Conservation (phyloP, 176 grass and related monocot species). For the Ananas comosus region DNA sequence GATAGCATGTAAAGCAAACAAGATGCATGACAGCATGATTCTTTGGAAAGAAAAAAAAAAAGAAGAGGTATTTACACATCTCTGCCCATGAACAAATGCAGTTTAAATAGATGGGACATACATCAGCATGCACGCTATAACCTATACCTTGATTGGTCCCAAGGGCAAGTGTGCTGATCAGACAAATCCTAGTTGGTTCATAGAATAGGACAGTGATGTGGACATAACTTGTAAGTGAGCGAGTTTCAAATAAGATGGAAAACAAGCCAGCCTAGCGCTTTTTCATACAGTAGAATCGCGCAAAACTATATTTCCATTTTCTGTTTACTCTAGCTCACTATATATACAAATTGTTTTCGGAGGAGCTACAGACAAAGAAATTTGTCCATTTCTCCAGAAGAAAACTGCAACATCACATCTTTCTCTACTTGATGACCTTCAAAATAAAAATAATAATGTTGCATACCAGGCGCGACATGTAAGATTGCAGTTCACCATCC, state of each 20-base stretch:
- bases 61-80: no score
- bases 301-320: background rate
- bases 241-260: no score
- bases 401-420: background rate
- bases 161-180: no score
- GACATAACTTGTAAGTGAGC: no score
- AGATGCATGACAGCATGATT: conserved; percentile 2
- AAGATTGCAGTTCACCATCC: conserved; percentile 92
- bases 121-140: background rate
- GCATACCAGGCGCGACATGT: conserved; percentile 91
- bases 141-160: background rate
- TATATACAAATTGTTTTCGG: background rate
- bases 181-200: no score
- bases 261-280: no score
- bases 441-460: conserved; percentile 4
- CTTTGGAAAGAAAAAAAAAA: background rate
- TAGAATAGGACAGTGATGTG: no score
- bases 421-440: background rate
- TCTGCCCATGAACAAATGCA: background rate
- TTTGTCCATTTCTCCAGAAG: background rate
- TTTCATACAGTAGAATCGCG: no score
- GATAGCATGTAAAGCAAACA: background rate
- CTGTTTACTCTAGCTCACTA: background rate
- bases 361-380: background rate
- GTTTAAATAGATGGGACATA: background rate